Conservation (phyloP, 257 asterid genomes). For the Petrea volubilis region DNA sequence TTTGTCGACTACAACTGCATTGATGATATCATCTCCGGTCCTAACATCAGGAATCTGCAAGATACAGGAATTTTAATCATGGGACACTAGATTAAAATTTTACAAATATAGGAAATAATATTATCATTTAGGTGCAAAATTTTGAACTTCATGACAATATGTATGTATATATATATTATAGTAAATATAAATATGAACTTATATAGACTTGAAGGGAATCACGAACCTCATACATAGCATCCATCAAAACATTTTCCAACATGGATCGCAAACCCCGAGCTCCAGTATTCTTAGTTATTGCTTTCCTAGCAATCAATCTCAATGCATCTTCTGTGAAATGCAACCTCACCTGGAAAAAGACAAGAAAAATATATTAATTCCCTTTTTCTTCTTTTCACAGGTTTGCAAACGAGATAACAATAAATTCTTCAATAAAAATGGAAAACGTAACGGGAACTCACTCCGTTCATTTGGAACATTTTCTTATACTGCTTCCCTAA, state of each 20-base stretch:
- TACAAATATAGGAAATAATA: not conserved
- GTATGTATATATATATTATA: too few species aligned
- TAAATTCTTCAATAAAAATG: not conserved
- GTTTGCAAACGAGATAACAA: not conserved
- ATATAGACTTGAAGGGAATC: too few species aligned
- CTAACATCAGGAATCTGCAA: slow-evolving; percentile 91
- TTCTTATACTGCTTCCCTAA: slow-evolving; percentile 94
- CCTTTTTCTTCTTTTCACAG: not conserved
- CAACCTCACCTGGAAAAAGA: slow-evolving; percentile 72
- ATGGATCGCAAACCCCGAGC: slow-evolving; percentile 94
- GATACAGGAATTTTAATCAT: too few species aligned
- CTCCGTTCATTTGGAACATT: slow-evolving; percentile 97
- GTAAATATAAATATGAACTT: too few species aligned
- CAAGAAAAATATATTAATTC: not conserved
- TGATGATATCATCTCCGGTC: slow-evolving; percentile 82
- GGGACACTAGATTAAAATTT: not conserved
- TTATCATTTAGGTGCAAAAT: too few species aligned
- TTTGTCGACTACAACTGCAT: slow-evolving; percentile 80
- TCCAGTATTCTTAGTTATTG: slow-evolving; percentile 89
- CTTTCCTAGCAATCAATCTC: slow-evolving; percentile 82
- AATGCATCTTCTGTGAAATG: slow-evolving; percentile 90
- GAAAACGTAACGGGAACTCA: slow-evolving; percentile 33
- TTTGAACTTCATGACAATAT: too few species aligned
- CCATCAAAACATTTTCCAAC: slow-evolving; percentile 91
- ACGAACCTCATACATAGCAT: slow-evolving; percentile 96